Percentiles rank a stretch among this genome's conserved stretches.
Conservation (phyloP, 2,329 filamentous ascomycete genomes). For the Arthrobotrys sphaeroides region DNA sequence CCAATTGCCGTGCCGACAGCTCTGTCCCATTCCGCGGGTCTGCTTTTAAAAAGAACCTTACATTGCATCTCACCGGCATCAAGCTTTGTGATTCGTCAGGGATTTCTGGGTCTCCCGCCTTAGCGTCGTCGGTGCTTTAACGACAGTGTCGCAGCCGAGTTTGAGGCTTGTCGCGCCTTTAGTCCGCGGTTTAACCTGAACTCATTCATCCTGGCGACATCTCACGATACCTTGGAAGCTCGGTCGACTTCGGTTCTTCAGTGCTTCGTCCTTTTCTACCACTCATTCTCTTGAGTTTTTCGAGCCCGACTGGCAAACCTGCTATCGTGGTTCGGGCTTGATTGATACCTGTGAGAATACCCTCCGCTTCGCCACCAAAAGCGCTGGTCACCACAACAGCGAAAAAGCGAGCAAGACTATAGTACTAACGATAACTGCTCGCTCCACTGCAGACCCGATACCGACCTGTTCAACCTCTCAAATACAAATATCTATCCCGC, state of each 20-base stretch:
- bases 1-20: slow-evolving; percentile 18
- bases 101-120: not conserved
- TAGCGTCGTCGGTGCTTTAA: slow-evolving; percentile 15
- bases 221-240: slow-evolving; percentile 2
- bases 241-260: not conserved
- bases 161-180: slow-evolving; percentile 49
- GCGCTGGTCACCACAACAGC: not conserved
- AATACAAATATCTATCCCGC: slow-evolving; percentile 21
- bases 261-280: slow-evolving; percentile 5
- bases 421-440: not conserved
- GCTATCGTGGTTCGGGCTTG: not conserved
- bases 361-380: slow-evolving; percentile 14
- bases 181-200: slow-evolving; percentile 41
- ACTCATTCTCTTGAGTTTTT: not conserved
- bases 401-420: not conserved
- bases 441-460: not conserved
- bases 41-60: slow-evolving; percentile 7
- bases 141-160: slow-evolving; percentile 42
- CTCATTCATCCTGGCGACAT: not conserved
- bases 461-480: not conserved
- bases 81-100: slow-evolving; percentile 9
- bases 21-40: not conserved
- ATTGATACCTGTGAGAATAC: slow-evolving; percentile 10
- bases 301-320: not conserved
- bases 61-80: not conserved